Percentiles rank a stretch among this genome's conserved stretches.
Conservation (phyloP, 2,329 filamentous ascomycete species). For the Nemania serpens region DNA sequence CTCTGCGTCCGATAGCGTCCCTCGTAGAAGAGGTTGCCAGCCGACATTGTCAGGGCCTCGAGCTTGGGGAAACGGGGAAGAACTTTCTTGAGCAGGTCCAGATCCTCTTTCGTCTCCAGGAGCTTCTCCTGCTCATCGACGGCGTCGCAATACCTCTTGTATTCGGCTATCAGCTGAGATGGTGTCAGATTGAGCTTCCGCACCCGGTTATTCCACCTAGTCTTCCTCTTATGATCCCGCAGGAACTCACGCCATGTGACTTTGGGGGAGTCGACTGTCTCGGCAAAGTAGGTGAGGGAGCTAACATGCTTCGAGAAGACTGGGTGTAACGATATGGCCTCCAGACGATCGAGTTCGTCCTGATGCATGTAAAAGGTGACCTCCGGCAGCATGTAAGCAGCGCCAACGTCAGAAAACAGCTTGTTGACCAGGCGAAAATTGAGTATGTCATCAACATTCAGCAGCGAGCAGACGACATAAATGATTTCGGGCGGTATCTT, state of each 20-base stretch:
- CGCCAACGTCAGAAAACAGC: slow-evolving; percentile 34
- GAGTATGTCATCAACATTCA: slow-evolving; percentile 33
- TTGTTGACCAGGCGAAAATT: slow-evolving; percentile 36
- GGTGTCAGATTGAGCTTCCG: slow-evolving; percentile 15
- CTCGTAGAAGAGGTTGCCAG: slow-evolving; percentile 23
- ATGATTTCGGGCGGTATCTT: slow-evolving; percentile 35
- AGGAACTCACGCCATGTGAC: slow-evolving; percentile 28
- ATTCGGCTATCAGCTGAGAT: slow-evolving; percentile 23
- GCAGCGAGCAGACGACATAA: slow-evolving; percentile 35
- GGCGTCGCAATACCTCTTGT: slow-evolving; percentile 29
- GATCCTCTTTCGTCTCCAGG: slow-evolving; percentile 23
- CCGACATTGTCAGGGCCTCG: slow-evolving; percentile 31
- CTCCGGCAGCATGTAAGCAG: slow-evolving; percentile 48
- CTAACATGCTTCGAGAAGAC: slow-evolving; percentile 34
- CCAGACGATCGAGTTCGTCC: slow-evolving; percentile 33
- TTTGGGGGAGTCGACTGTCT: slow-evolving; percentile 26
- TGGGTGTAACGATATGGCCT: slow-evolving; percentile 34
- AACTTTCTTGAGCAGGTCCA: slow-evolving; percentile 29
- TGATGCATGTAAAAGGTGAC: slow-evolving; percentile 37
- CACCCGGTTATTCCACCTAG: slow-evolving; percentile 21
- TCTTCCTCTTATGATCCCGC: slow-evolving; percentile 15
- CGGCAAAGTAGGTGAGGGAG: slow-evolving; percentile 35
- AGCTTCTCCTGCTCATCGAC: slow-evolving; percentile 29
- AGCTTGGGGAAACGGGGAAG: slow-evolving; percentile 34
- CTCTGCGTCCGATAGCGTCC: slow-evolving; percentile 9